Base-by-base conservation (phyloP, 495 filamentous ascomycete species). In the Filosporella fistucella region DNA sequence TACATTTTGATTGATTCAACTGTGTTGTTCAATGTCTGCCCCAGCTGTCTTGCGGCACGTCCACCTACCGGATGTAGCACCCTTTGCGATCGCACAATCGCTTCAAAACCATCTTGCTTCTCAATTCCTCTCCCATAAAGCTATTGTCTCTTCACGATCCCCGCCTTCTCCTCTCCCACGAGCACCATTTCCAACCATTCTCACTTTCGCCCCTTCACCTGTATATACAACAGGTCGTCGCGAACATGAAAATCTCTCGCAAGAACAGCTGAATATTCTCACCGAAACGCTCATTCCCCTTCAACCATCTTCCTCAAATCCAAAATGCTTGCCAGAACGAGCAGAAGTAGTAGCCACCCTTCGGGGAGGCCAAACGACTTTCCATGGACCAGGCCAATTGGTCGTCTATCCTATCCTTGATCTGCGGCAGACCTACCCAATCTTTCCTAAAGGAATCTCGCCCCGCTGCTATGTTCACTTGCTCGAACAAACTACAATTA, bases 331-430 rank as follows among this genome's bases (percentile, higher is more conserved):
- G 24, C 26, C 38, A 7, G 20, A 45, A 21, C 11, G 69, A 13
- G 86, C 88, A 16, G 76, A 81, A 16, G 75, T 94, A 55, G 62
- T 78, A 30, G 72, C 81, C 44, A 83, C 89, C 5, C 76, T 83
- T 7, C 82, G 93, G 36, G 93, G 93, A 53, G 93, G 93, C 0
- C 86, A 93, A 48, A 91, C 86, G 0, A 97, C 93, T 4, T 98
- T 95, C 70, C 93, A 98, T 61, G 93, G 93, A 0, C 93, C 93
- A 0, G 93, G 93, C 0, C 93, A 98, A 62, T 67, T 91, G 49
- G 87, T 96, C 20, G 82, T 88, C 11, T 98, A 95, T 64, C 88
- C 91, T 12, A 80, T 97, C 30, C 65, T 93, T 17, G 88, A 95
- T 59, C 72, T 61, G 7, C 45, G 36, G 30, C 13, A 38, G 4